A percentile compares a stretch with the other conserved stretches of the same genome.
Conservation (phyloP, 116 monocot genomes). For the Phalaenopsis hybrid region DNA sequence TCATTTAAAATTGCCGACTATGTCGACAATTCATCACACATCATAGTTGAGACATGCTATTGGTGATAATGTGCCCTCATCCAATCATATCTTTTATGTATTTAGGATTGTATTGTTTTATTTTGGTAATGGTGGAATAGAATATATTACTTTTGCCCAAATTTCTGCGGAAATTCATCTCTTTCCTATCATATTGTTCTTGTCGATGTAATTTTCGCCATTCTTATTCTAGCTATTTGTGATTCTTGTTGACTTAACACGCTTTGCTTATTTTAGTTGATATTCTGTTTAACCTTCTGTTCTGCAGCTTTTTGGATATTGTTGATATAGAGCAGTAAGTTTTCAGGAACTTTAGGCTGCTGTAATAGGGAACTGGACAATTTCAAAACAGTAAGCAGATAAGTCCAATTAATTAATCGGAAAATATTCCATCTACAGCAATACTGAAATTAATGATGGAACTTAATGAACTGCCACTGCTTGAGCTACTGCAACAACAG, state of each 20-base stretch:
- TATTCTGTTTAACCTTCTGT: neutral
- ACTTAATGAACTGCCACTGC: neutral
- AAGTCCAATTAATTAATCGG: neutral
- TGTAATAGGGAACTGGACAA: neutral
- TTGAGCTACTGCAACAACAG: neutral
- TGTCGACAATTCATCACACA: too few relatives aligned
- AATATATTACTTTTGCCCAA: too few relatives aligned
- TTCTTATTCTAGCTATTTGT: neutral
- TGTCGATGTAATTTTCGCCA: neutral
- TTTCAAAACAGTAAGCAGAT: neutral
- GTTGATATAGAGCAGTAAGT: neutral
- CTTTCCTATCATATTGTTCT: neutral
- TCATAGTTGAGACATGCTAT: too few relatives aligned
- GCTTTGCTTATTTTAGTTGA: neutral
- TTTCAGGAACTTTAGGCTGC: neutral
- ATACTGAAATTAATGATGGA: neutral
- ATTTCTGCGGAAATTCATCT: too few relatives aligned
- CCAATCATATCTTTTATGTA: too few relatives aligned
- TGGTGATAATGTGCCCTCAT: too few relatives aligned
- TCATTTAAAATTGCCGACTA: too few relatives aligned
- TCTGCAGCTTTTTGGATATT: neutral
- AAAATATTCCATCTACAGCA: neutral
- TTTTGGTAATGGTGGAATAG: too few relatives aligned
- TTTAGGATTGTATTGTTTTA: too few relatives aligned
- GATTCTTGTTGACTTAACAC: neutral